Conservation (phyloP, 768 basidiomycete species). For the Cyclocybe cylindracea region DNA sequence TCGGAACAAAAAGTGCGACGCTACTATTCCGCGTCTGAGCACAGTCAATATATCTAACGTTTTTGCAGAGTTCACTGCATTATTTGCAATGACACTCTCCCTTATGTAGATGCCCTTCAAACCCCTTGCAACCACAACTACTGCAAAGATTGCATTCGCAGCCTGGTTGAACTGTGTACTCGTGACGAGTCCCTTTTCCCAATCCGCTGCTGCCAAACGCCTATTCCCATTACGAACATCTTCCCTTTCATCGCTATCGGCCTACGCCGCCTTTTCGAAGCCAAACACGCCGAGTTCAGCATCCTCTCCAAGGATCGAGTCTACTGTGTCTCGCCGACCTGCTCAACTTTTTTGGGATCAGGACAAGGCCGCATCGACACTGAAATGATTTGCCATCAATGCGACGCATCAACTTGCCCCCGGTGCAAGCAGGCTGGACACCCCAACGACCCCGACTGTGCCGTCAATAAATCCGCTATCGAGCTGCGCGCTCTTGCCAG, state of each 20-base stretch:
- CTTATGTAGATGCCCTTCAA: slow-evolving; percentile 21
- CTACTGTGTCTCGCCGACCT: slow-evolving; percentile 51
- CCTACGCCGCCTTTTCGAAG: slow-evolving; percentile 33
- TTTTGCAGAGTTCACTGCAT: slow-evolving; percentile 30
- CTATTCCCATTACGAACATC: slow-evolving; percentile 28
- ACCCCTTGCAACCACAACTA: slow-evolving; percentile 49
- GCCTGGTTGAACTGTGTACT: slow-evolving; percentile 39
- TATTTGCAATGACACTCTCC: slow-evolving; percentile 38
- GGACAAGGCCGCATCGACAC: slow-evolving; percentile 16
- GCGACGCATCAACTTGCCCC: slow-evolving; percentile 41
- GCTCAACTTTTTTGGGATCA: slow-evolving; percentile 55
- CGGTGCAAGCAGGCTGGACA: slow-evolving; percentile 52
- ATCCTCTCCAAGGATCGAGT: slow-evolving; percentile 42
- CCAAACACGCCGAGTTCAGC: slow-evolving; percentile 48
- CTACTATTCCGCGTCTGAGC: background rate
- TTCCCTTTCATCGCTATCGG: slow-evolving; percentile 23
- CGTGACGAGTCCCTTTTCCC: slow-evolving; percentile 54
- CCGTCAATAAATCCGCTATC: slow-evolving; percentile 40
- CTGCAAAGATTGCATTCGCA: slow-evolving; percentile 41
- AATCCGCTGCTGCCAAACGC: slow-evolving; percentile 47
- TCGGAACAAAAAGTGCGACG: slow-evolving; percentile 7
- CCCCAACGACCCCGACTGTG: slow-evolving; percentile 33
- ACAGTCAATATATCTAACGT: too few relatives aligned
- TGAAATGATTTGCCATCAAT: slow-evolving; percentile 39
- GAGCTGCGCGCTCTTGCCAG: slow-evolving; percentile 47